A percentile compares a stretch with the other conserved stretches of the same genome.
Evolutionary conservation across 768 basidiomycete species (phyloP).

Genomic region (Tricholoma hemisulphureum): DNA sequence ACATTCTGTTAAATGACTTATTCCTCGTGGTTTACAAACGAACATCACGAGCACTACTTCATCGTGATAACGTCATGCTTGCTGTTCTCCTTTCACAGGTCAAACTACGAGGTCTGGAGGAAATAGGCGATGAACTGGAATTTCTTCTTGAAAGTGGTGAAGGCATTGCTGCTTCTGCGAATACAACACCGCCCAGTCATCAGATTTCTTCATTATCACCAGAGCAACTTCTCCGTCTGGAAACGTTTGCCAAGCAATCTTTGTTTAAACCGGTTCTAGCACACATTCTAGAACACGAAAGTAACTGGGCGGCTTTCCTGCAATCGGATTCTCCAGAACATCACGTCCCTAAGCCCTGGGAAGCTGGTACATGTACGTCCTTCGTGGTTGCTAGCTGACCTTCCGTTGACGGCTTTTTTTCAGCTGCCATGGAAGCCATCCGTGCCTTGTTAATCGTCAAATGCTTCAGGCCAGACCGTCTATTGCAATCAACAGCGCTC

Average conservation of each 20-base stretch:
- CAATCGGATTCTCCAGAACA: slow-evolving; percentile 64
- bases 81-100: slow-evolving; percentile 89
- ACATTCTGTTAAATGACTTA: slow-evolving; percentile 81
- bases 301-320: slow-evolving; percentile 72
- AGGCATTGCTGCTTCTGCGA: slow-evolving; percentile 42
- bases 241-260: slow-evolving; percentile 66
- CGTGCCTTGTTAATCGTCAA: slow-evolving; percentile 79
- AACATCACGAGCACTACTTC: slow-evolving; percentile 85
- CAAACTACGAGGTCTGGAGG: slow-evolving; percentile 76
- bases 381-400: not conserved
- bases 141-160: slow-evolving; percentile 91
- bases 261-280: slow-evolving; percentile 76
- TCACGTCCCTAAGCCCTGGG: slow-evolving; percentile 77
- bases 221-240: slow-evolving; percentile 69
- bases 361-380: slow-evolving; percentile 68
- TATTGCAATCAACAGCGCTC: slow-evolving; percentile 75
- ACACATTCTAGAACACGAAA: slow-evolving; percentile 59
- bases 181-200: slow-evolving; percentile 33
- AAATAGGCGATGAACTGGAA: slow-evolving; percentile 82
- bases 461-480: slow-evolving; percentile 89
- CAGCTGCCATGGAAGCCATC: slow-evolving; percentile 73
- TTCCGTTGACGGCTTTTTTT: slow-evolving; percentile 9
- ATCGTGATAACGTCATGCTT: slow-evolving; percentile 88
- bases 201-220: slow-evolving; percentile 52
- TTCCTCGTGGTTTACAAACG: slow-evolving; percentile 87